phyloP scores from a whole-genome alignment of 768 basidiomycete species.

The Tricholoma saponaceum region DNA sequence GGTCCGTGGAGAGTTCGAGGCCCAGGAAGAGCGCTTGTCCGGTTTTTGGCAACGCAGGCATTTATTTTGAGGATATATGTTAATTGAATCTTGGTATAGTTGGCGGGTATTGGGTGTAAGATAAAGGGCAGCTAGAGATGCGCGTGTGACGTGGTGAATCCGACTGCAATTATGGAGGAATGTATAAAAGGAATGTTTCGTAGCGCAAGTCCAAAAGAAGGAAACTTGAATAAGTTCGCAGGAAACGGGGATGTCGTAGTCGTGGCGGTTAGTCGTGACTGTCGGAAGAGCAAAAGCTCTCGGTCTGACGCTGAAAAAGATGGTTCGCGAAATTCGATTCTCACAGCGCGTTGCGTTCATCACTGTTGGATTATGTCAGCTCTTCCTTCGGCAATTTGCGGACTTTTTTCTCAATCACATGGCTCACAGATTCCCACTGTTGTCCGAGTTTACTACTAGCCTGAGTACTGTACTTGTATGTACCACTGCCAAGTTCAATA shows the following conservation, averaged over 20 bases:
- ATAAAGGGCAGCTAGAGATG: slow-evolving; percentile 3
- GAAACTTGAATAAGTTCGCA: background rate
- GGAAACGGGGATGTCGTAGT: background rate
- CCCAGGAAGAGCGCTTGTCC: slow-evolving; percentile 69
- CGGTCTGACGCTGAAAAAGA: background rate
- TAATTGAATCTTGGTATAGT: slow-evolving; percentile 16
- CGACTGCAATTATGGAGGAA: slow-evolving; percentile 7
- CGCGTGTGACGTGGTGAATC: slow-evolving; percentile 9
- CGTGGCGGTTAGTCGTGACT: background rate
- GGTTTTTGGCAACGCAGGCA: slow-evolving; percentile 42
- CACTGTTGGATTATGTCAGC: background rate
- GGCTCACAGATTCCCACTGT: too few relatives aligned
- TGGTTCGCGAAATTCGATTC: background rate
- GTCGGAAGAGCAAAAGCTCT: background rate
- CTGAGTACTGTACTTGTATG: too few relatives aligned
- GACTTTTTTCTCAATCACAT: too few relatives aligned
- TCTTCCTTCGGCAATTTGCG: background rate
- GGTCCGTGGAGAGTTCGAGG: slow-evolving; percentile 77
- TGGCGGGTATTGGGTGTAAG: slow-evolving; percentile 15
- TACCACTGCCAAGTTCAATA: too few relatives aligned
- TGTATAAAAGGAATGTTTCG: background rate
- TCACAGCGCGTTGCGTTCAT: background rate
- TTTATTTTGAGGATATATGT: slow-evolving; percentile 22
- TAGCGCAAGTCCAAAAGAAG: background rate
- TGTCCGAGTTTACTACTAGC: too few relatives aligned